These are phyloP conservation scores for Podila epigama DNA, from an alignment of 192 early-diverging fungal genomes.

Conservation along the genomic window DNA sequence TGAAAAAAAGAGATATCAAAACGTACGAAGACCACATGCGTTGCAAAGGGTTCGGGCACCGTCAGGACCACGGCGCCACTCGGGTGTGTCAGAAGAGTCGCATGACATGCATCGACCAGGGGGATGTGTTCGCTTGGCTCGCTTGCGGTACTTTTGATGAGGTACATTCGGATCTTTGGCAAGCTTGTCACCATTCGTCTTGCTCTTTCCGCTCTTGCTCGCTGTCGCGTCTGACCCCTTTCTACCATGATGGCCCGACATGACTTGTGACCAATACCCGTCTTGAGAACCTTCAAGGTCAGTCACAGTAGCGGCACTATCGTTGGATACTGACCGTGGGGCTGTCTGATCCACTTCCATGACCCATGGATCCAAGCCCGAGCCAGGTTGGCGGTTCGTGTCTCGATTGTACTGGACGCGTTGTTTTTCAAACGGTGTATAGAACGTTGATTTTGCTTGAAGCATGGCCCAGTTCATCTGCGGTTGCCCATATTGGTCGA, in stretches of 20 bases:
- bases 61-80: conserved; percentile 93
- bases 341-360: background rate
- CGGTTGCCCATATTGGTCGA: background rate
- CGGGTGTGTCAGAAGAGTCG: conserved; percentile 86
- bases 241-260: background rate
- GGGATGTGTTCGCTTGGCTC: conserved; percentile 63
- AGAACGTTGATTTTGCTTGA: background rate
- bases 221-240: background rate
- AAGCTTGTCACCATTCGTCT: background rate
- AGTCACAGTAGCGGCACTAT: too few relatives aligned
- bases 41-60: conserved; percentile 94
- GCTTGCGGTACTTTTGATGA: conserved; percentile 43
- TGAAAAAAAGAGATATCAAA: background rate
- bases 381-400: background rate
- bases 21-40: conserved; percentile 90
- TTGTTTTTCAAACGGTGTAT: background rate
- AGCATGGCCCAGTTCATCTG: background rate
- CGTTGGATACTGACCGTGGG: too few relatives aligned
- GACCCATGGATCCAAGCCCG: background rate
- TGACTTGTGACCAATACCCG: background rate
- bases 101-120: conserved; percentile 81
- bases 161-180: background rate
- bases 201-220: too few relatives aligned
- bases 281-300: background rate
- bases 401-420: background rate